Evolutionary conservation across 108 stramenopile genomes (phyloP), one percentile per base, ranked within the genome.

Genomic region (Stephanodiscus triporus): DNA sequence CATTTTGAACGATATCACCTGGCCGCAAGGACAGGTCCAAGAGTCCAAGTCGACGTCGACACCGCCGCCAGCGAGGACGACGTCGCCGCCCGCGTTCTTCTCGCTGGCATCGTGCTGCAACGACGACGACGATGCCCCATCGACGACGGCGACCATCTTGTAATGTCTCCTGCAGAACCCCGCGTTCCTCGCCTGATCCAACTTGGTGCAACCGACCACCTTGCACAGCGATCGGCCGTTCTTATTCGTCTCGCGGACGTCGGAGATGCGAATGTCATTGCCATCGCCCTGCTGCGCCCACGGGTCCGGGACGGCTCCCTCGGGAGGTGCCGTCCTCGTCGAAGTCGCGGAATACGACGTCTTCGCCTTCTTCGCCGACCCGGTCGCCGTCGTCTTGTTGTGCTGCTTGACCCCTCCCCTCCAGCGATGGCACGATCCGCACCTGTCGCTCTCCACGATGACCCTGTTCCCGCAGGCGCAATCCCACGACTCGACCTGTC

Each of bases 131-230:
- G 49, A 2, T 8, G 34, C 8, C 9, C 17, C 30, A 20, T 32
- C 60, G 50, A 26, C 23, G 22, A 9, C 48, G 1, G 24, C 34
- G 49, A 60, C 58, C 40, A 68, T 57, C 55, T 70, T 70, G 53
- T 42, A 75, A 55, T 81, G 80, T 37, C 42, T 48, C 6, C 73
- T 63, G 40, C 80, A 81, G 30, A 71, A 81, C 34, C 80, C 80
- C 37, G 75, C 74, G 36, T 75, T 68, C 51, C 66, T 70, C 37
- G 73, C 54, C 30, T 81, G 80, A 13, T 67, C 68, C 9, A 73
- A 40, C 47, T 81, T 75, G 0, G 19, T 40, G 59, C 80, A 81
- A 2, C 74, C 74, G 10, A 74, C 26, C 36, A 73, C 80, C 20
- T 63, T 54, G 58, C 80, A 81, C 1, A 70, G 37, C 8, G 60